Evolutionary conservation across 495 filamentous ascomycete genomes (phyloP), one percentile per base, ranked within the genome.

Genomic region (Penicillium malachiteum): DNA sequence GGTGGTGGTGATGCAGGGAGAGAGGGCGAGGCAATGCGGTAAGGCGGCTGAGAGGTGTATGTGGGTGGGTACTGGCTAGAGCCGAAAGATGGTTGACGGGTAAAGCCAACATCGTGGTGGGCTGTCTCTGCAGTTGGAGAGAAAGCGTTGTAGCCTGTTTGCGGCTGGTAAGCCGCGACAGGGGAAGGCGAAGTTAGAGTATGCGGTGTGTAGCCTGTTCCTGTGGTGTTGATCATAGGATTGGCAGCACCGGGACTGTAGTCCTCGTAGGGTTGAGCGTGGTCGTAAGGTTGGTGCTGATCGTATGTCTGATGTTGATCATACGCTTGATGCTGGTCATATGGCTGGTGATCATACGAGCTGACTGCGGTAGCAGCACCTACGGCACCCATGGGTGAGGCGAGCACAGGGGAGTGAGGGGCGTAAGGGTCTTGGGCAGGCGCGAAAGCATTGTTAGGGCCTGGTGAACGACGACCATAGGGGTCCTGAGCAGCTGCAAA

Each of bases 1-100:
- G 72, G 69, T 10, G 73, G 71, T 1, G 73, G 73, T 3, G 72
- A 68, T 16, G 65, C 51, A 9, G 72, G 55, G 33, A 64, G 51
- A 34, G 52, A 41, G 5, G 74, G 69, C 12, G 71, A 73, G 18
- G 61, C 56, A 21, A 46, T 59, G n/a, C 56, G 56, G 41, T 65
- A 64, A 1, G 62, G 54, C 12, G 65, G 55, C 38, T 73, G 65
- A 9, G 65, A 61, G 5, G 57, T 63, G 31, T 68, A 68, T 9
- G 65, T 59, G 12, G 65, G 63, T 4, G 63, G 65, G 43, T 68
- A 68, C 40, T 65, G 66, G 43, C 51, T 62, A 12, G 68, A 63
- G 43, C 63, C 67, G 49, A 66, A 58, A 8, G 66, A 71, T 1
- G 65, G 64, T 35, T 74, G 68, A 34, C 71, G 70, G 37, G 60